A percentile compares a stretch with the other conserved stretches of the same genome.
Conservation (phyloP, 2,329 filamentous ascomycete species). For the Sporothrix variecibatus region DNA sequence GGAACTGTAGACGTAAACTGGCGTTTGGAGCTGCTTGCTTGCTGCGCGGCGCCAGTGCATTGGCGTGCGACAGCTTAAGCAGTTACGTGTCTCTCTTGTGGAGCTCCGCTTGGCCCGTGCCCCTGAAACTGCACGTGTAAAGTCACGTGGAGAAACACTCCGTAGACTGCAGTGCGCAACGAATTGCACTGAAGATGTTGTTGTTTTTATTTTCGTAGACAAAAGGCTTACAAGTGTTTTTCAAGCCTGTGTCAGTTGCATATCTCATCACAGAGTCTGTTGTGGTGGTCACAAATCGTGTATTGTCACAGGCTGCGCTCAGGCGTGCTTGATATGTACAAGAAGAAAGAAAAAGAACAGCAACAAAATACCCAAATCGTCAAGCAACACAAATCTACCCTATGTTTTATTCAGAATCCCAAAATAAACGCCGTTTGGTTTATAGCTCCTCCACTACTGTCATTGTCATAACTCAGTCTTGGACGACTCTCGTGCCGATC, state of each 20-base stretch:
- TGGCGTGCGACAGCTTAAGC: constrained; percentile 27
- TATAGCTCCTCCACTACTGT: background rate
- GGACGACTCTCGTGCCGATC: background rate
- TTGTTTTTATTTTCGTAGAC: no score
- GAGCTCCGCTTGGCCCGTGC: constrained; percentile 22
- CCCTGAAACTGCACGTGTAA: constrained; percentile 10
- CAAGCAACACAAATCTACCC: background rate
- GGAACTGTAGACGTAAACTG: background rate
- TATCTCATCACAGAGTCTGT: no score
- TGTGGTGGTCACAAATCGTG: background rate
- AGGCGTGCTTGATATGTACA: background rate
- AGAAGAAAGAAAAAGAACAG: background rate
- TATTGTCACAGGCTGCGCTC: background rate
- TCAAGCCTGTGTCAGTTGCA: no score
- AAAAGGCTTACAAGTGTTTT: no score
- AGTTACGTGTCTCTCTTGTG: constrained; percentile 31
- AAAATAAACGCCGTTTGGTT: background rate
- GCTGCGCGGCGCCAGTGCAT: constrained; percentile 4
- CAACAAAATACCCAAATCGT: background rate
- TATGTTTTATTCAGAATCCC: background rate
- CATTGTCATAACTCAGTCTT: constrained; percentile 33
- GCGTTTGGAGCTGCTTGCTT: constrained; percentile 6
- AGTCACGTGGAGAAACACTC: constrained; percentile 22
- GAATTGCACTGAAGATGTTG: no score
- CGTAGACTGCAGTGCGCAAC: no score